Evolutionary conservation across 768 basidiomycete species (phyloP), one percentile per base, ranked within the genome.

Genomic region (Lactarius deliciosus): DNA sequence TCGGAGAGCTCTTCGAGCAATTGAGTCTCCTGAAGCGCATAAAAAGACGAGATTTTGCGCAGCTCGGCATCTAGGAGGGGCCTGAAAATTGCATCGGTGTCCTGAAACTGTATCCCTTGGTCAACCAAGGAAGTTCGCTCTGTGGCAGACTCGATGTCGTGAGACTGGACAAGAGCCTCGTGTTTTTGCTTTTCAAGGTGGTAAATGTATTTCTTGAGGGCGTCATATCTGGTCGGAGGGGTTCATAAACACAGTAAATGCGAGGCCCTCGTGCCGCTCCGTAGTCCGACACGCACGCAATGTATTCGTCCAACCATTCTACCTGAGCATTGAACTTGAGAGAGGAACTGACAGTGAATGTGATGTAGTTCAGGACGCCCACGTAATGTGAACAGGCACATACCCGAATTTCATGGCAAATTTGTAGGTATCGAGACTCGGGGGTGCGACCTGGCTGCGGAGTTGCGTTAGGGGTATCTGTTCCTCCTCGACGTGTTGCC

Each of bases 231-330:
- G 70, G 41, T 62, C 15, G 60, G 38, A 53, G 15, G 56, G 28
- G 13, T 50, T 22, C 7, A n/a, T 8, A 25, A 60, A 20, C 18
- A 36, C 28, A 30, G 53, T 57, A 56, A 41, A 41, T 2, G 56
- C 54, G 32, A 57, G 54, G 32, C 30, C n/a, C 58, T 18, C 7
- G 28, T 43, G 36, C 9, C n/a, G 22, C 11, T 25, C 34, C 30
- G 40, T 3, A 25, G n/a, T n/a, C 36, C 55, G 55, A 43, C 18
- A 84, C 90, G 68, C 72, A 94, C 87, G 89, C 85, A 55, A 96
- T 92, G 74, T 96, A 96, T 59, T 94, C 89, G 68, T 93, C 91
- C 88, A 90, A 91, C 93, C 93, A 95, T 60, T 96, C 93, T 0
- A 92, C 81, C 30, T 94, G 90, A 3, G 92, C 91, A 71, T 96